These are phyloP conservation scores for Paramecium pentaurelia DNA, from an alignment of 73 alveolate genomes.

Conservation along the genomic window DNA sequence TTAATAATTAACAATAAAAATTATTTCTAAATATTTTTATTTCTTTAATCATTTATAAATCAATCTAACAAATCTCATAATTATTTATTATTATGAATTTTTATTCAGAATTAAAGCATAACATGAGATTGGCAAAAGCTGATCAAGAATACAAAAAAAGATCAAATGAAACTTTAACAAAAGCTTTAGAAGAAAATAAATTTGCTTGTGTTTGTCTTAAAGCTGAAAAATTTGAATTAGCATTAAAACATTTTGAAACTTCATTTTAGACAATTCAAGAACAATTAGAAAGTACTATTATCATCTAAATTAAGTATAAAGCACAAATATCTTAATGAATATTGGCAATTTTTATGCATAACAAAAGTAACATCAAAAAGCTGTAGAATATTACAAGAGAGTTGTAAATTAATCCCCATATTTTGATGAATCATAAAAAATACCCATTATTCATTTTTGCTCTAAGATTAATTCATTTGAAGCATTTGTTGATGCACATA, in stretches of 20 bases:
- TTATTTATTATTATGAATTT: not conserved
- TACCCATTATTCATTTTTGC: not conserved
- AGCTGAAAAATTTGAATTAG: conserved; percentile 55
- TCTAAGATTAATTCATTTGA: conserved; percentile 57
- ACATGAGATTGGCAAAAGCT: not conserved
- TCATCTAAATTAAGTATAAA: not conserved
- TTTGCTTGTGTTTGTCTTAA: conserved; percentile 56
- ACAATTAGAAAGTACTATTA: not conserved
- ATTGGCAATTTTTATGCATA: conserved; percentile 64
- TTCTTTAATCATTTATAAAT: not conserved
- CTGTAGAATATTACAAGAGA: conserved; percentile 47
- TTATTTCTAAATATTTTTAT: not conserved
- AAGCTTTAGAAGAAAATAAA: conserved; percentile 53
- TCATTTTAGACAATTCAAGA: conserved; percentile 22
- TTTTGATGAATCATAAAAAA: not conserved
- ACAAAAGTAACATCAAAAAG: conserved; percentile 52
- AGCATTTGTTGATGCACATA: conserved; percentile 67
- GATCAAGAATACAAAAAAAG: not conserved
- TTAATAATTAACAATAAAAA: not conserved
- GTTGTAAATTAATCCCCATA: conserved; percentile 53
- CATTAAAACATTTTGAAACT: conserved; percentile 47
- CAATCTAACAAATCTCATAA: not conserved
- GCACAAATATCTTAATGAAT: conserved; percentile 60
- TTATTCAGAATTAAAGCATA: not conserved
- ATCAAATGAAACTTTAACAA: not conserved